A percentile compares a stretch with the other conserved stretches of the same genome.
These are phyloP conservation scores for Biscutella laevigata DNA, from an alignment of 441 rosid genomes.

Conservation along the genomic window DNA sequence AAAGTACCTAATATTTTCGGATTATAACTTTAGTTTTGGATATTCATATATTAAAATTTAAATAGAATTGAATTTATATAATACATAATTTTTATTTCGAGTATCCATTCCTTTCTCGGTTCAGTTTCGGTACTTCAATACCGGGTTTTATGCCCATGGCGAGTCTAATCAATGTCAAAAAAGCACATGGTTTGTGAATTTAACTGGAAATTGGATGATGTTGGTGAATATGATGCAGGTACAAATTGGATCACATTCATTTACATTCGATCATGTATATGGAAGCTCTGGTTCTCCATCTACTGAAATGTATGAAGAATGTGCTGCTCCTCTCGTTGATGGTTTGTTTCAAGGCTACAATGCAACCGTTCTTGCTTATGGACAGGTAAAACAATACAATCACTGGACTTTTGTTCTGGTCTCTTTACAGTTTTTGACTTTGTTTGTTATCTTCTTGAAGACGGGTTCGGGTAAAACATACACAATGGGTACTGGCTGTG, in stretches of 20 bases:
- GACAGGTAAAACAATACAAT: conserved; percentile 48
- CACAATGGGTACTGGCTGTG: conserved; percentile 94
- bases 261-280: conserved; percentile 93
- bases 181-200: no score
- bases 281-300: conserved; percentile 76
- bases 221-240: conserved; percentile 61
- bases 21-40: no score
- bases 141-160: no score
- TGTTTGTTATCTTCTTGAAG: conserved; percentile 20
- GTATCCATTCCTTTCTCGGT: no score
- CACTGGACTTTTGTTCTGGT: neutral
- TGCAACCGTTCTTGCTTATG: conserved; percentile 97
- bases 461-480: conserved; percentile 99
- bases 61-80: no score
- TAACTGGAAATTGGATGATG: no score
- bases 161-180: no score
- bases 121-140: no score
- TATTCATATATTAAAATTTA: no score
- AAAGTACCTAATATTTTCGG: no score
- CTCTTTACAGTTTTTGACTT: conserved; percentile 14
- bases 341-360: conserved; percentile 98
- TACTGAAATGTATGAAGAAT: conserved; percentile 75
- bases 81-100: no score
- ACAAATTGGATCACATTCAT: conserved; percentile 87
- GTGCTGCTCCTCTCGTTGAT: conserved; percentile 70